Conservation (phyloP, 1,284 basidiomycete species). For the Moniliophthora roreri region DNA sequence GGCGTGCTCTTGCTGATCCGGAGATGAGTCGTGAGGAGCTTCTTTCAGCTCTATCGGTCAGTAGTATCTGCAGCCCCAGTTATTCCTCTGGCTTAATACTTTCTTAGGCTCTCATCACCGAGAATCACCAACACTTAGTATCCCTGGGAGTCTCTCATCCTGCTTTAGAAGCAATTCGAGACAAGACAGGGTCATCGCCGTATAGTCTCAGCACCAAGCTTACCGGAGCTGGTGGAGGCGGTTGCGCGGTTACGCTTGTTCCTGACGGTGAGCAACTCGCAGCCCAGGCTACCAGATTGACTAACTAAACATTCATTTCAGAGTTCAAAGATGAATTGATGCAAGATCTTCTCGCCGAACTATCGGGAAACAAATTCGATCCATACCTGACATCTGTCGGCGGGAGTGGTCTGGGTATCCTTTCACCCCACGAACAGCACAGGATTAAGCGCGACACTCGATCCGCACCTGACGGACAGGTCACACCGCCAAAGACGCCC, state of each 20-base stretch:
- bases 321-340: slow-evolving; percentile 66
- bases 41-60: slow-evolving; percentile 59
- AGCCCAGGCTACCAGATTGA: background rate
- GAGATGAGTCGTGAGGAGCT: slow-evolving; percentile 65
- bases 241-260: slow-evolving; percentile 94
- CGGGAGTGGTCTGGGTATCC: slow-evolving; percentile 87
- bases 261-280: slow-evolving; percentile 71
- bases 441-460: slow-evolving; percentile 27
- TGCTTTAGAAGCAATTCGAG: slow-evolving; percentile 80
- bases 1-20: slow-evolving; percentile 71
- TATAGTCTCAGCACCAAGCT: slow-evolving; percentile 90
- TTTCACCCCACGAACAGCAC: slow-evolving; percentile 61
- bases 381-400: slow-evolving; percentile 93
- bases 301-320: slow-evolving; percentile 26
- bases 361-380: slow-evolving; percentile 70
- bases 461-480: slow-evolving; percentile 32
- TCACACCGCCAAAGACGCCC: slow-evolving; percentile 54
- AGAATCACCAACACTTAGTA: slow-evolving; percentile 88
- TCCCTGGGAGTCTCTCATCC: slow-evolving; percentile 94
- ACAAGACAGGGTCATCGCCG: slow-evolving; percentile 61
- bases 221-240: slow-evolving; percentile 98
- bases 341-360: slow-evolving; percentile 53
- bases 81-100: background rate
- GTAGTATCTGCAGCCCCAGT: slow-evolving; percentile 23
- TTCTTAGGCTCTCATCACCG: slow-evolving; percentile 71